Evolutionary conservation across 2,329 filamentous ascomycete species (phyloP), one percentile per base, ranked within the genome.

Genomic region (Sphaerulina vaccinii): DNA sequence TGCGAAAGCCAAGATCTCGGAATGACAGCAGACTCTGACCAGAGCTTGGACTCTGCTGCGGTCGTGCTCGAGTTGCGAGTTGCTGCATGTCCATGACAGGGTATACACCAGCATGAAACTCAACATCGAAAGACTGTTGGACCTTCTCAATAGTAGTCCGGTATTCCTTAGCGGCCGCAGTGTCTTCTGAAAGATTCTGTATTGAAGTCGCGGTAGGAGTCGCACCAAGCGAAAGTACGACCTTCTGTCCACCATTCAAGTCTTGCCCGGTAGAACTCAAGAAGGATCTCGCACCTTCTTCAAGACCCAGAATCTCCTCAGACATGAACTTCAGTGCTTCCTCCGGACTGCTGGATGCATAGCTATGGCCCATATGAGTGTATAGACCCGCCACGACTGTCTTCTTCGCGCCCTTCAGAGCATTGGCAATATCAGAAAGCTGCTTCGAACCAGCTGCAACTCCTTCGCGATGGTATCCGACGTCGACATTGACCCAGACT

Each of bases 51-150:
- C 61, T 49, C n/a, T 62, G 46, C 0, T 68, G 62, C 3, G 77
- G 74, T 0, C 79, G 70, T 3, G 86, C 84, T 61, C 85, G 81
- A 0, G 87, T 88, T 1, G 87, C 83, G 1, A 92, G 75, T 68
- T 93, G 88, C 67, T 93, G 88, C 61, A 91, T 75, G 67, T 93
- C 88, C 7, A 92, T 78, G 2, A 84, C 75, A 0, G 87, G 82
- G 65, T 91, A 92, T 2, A 88, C 85, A 23, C 87, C 87, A 0
- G 87, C 87, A 66, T 91, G 88, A 1, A 90, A 73, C 65, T 90
- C 87, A 21, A 90, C 75, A 3, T 55, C 57, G 42, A 68, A 71
- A 2, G 55, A 62, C 35, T 65, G 45, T 39, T 68, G 67, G 45
- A 71, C 60, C 16, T 65, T 61, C 9, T 60, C 62, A 21, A 83